Evolutionary conservation across 2,329 filamentous ascomycete genomes (phyloP), one percentile per base, ranked within the genome.

Genomic region (Neodidymelliopsis sp.): DNA sequence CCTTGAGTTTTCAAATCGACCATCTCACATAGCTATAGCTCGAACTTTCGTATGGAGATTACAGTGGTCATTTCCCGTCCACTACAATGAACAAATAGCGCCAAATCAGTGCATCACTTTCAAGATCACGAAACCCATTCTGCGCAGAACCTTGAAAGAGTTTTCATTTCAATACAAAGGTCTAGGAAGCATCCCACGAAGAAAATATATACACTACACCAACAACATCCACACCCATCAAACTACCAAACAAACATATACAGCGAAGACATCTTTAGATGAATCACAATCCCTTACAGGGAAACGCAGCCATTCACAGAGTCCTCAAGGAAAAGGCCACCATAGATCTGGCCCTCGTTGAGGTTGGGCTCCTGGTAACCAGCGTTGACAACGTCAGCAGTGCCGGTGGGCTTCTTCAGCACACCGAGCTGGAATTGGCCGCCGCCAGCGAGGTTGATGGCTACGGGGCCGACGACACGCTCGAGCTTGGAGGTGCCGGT

Each of bases 401-500:
- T 66, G 6, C 79, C 74, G 36, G 79, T 75, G 5, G 81, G 78
- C 75, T 85, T 86, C 78, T 86, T 86, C 49, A 87, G 72, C 1
- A 85, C 64, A 25, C 84, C 84, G 40, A 86, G 79, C 64, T 87
- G 84, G 67, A 79, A 85, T 65, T 86, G 82, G 16, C 84, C 84
- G 44, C 79, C 77, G 4, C 84, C 84, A 29, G 76, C 75, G 45
- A 84, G 74, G 56, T 84, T 76, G 57, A 83, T 82, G 29, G 69
- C 16, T 0, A 80, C 60, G 0, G 77, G 70, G 13, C 73, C 67
- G 1, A 77, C 81, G n/a, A 80, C 78, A 1, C 72, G 64, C 23
- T 74, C 69, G 22, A 86, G 78, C 0, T 77, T 66, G 2, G 67
- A 63, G 22, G 64, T 63, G 31, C 76, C 79, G 13, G 72, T 70